Evolutionary conservation across 1,139 yeast genomes (phyloP).

Genomic region (Lodderomyces pseudojiufengensis): DNA sequence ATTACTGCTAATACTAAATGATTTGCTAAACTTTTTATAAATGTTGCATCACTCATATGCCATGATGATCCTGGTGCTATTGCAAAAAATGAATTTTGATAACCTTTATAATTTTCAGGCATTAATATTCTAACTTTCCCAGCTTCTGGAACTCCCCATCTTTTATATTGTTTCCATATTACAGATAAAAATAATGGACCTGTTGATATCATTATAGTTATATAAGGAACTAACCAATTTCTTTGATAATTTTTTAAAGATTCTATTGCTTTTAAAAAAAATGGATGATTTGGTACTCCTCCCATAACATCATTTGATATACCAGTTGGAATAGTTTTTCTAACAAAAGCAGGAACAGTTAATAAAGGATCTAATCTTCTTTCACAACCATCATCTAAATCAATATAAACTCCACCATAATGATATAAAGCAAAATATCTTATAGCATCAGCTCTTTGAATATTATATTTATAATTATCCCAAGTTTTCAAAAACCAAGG

Average conservation of each 20-base stretch:
- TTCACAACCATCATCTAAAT: conserved; percentile 84
- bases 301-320: conserved; percentile 94
- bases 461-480: conserved; percentile 75
- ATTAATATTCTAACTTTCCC: conserved; percentile 63
- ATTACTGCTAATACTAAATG: conserved; percentile 69
- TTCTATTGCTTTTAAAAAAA: conserved; percentile 68
- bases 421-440: conserved; percentile 79
- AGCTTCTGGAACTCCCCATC: conserved; percentile 68
- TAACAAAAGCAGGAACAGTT: conserved; percentile 77
- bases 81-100: conserved; percentile 58
- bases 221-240: conserved; percentile 79
- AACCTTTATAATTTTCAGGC: conserved; percentile 67
- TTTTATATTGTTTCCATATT: conserved; percentile 80
- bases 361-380: conserved; percentile 75
- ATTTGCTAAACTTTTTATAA: conserved; percentile 64
- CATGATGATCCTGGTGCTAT: conserved; percentile 81
- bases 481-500: conserved; percentile 84
- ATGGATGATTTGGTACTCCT: conserved; percentile 80
- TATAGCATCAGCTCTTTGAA: conserved; percentile 90
- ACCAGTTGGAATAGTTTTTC: conserved; percentile 89
- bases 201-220: conserved; percentile 90
- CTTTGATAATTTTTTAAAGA: conserved; percentile 59
- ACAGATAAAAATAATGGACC: conserved; percentile 88
- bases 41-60: conserved; percentile 83
- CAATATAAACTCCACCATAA: conserved; percentile 89